phyloP scores from a whole-genome alignment of 164 flowering plant species.

The Vitis rupestris region DNA sequence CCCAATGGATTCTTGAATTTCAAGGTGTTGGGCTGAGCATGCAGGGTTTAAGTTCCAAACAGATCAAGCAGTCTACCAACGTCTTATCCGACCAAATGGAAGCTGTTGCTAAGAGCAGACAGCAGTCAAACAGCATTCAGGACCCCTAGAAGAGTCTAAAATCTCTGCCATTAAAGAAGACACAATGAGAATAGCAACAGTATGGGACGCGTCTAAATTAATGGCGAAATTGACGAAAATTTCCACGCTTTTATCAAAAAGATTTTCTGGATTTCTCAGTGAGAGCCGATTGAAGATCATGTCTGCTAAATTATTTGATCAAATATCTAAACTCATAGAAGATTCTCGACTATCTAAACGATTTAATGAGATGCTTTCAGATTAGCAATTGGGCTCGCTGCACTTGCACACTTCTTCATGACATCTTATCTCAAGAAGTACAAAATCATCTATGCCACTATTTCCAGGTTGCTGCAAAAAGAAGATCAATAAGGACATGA shows the following conservation, averaged over 20 bases:
- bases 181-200: slow-evolving; percentile 24
- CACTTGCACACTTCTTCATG: slow-evolving; percentile 83
- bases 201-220: slow-evolving; percentile 74
- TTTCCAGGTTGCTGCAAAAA: slow-evolving; percentile 95
- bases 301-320: slow-evolving; percentile 77
- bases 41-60: slow-evolving; percentile 40
- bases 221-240: slow-evolving; percentile 67
- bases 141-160: slow-evolving; percentile 24
- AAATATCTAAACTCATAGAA: slow-evolving; percentile 71
- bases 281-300: slow-evolving; percentile 76
- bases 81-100: too few species aligned
- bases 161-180: slow-evolving; percentile 26
- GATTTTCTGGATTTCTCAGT: slow-evolving; percentile 88
- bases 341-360: slow-evolving; percentile 73
- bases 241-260: slow-evolving; percentile 68
- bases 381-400: slow-evolving; percentile 75
- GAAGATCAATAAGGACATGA: slow-evolving; percentile 59
- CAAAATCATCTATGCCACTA: slow-evolving; percentile 67
- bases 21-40: slow-evolving; percentile 95
- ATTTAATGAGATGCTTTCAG: slow-evolving; percentile 69
- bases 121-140: slow-evolving; percentile 20
- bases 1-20: slow-evolving; percentile 81
- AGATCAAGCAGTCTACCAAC: slow-evolving; percentile 27
- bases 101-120: neutral
- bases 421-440: slow-evolving; percentile 78